Conservation (phyloP, 345 rosid genomes). For the Viola odorata region DNA sequence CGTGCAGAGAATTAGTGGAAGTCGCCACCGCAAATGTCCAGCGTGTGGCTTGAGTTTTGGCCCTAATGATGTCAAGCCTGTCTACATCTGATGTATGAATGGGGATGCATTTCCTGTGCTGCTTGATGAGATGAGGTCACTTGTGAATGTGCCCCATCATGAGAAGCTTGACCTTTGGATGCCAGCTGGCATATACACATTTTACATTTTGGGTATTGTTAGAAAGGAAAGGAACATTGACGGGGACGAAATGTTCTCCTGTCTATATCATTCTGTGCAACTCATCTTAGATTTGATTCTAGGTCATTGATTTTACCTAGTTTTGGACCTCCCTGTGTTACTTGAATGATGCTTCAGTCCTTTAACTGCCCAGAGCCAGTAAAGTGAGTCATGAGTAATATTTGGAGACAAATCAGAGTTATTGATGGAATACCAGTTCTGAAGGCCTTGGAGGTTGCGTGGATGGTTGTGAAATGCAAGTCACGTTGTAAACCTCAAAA, state of each 20-base stretch:
- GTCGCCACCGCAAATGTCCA: conserved; percentile 87
- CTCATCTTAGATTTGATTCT: conserved; percentile 19
- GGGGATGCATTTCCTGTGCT: neutral
- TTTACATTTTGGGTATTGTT: conserved; percentile 11
- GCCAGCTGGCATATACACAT: conserved; percentile 16
- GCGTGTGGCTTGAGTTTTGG: conserved; percentile 80
- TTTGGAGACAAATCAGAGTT: conserved; percentile 22
- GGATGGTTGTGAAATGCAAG: no score
- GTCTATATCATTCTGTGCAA: conserved; percentile 15
- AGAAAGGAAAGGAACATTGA: conserved; percentile 1
- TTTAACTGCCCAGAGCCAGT: conserved; percentile 17
- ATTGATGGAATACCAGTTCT: conserved; percentile 13
- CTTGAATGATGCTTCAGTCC: conserved; percentile 9
- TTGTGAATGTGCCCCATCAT: neutral
- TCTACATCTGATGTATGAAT: conserved; percentile 55
- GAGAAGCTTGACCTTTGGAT: conserved; percentile 13
- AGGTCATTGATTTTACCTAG: conserved; percentile 16
- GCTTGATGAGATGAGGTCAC: neutral
- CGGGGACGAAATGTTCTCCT: conserved; percentile 13
- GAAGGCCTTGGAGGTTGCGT: conserved; percentile 19
- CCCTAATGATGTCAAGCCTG: conserved; percentile 84
- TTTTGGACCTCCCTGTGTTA: conserved; percentile 10
- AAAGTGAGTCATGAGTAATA: conserved; percentile 9
- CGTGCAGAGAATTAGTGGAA: conserved; percentile 62
- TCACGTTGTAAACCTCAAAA: no score